These are phyloP conservation scores for Panus rudis DNA, from an alignment of 768 basidiomycete genomes.

Conservation along the genomic window DNA sequence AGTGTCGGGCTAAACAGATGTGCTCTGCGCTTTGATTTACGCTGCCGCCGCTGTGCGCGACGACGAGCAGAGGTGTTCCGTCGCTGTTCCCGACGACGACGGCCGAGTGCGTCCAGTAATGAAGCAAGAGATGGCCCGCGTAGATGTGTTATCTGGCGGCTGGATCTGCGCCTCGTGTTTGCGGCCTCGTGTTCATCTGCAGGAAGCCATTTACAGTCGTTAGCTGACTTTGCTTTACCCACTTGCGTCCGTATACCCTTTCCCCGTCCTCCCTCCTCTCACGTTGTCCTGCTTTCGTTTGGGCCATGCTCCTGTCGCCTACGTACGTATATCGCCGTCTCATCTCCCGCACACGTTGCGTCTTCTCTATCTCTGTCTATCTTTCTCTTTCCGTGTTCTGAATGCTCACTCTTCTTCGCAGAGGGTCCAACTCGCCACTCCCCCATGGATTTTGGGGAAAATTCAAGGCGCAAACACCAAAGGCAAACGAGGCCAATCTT, in stretches of 20 bases:
- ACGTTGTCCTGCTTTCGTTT: constrained; percentile 7
- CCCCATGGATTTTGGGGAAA: constrained; percentile 51
- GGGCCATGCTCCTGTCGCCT: constrained; percentile 72
- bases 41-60: too few species aligned
- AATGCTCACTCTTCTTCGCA: constrained; percentile 26
- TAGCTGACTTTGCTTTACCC: constrained; percentile 7
- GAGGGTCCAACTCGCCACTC: constrained; percentile 60
- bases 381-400: constrained; percentile 29
- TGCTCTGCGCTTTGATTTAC: too few species aligned
- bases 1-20: too few species aligned
- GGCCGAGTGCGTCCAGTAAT: too few species aligned
- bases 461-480: constrained; percentile 46
- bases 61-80: too few species aligned
- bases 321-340: constrained; percentile 55
- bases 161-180: constrained; percentile 24
- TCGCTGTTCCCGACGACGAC: too few species aligned
- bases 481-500: constrained; percentile 58
- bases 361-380: too few species aligned
- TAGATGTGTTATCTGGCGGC: too few species aligned
- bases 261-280: constrained; percentile 3
- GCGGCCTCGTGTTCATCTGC: constrained; percentile 15
- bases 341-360: too few species aligned
- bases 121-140: too few species aligned
- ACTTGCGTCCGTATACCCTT: constrained; percentile 8
- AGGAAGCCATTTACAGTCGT: constrained; percentile 8